A percentile compares a stretch with the other conserved stretches of the same genome.
Conservation (phyloP, 768 basidiomycete species). For the Tulasnella sp. region DNA sequence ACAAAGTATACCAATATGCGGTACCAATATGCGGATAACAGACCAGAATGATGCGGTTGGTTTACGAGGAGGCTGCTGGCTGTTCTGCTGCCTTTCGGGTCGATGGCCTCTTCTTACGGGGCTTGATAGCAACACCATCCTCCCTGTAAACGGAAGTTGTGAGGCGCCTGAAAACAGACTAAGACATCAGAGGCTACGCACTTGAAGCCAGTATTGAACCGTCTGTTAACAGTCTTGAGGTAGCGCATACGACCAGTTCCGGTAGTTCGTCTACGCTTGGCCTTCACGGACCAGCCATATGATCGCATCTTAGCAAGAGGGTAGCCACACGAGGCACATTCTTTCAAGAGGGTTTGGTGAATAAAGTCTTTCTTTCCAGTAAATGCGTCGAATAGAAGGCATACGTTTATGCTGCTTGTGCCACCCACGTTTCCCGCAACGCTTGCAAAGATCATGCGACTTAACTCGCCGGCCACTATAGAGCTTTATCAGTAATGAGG, state of each 20-base stretch:
- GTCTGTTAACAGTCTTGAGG: slow-evolving; percentile 86
- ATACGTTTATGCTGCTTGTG: slow-evolving; percentile 98
- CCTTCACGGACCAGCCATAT: slow-evolving; percentile 98
- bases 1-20: slow-evolving; percentile 10
- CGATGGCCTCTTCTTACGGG: slow-evolving; percentile 9
- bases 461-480: slow-evolving; percentile 94
- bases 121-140: slow-evolving; percentile 20
- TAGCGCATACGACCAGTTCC: slow-evolving; percentile 94
- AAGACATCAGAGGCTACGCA: slow-evolving; percentile 37
- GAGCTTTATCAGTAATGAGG: slow-evolving; percentile 2
- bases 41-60: not conserved
- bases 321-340: slow-evolving; percentile 94
- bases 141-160: slow-evolving; percentile 18
- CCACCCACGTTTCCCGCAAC: slow-evolving; percentile 93
- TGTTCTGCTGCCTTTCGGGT: slow-evolving; percentile 18
- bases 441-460: slow-evolving; percentile 94
- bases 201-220: slow-evolving; percentile 99
- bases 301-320: slow-evolving; percentile 92
- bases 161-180: not conserved
- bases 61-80: slow-evolving; percentile 10
- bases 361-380: not conserved
- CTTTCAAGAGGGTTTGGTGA: slow-evolving; percentile 43
- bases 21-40: not conserved
- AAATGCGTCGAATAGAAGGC: slow-evolving; percentile 35
- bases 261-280: slow-evolving; percentile 99